phyloP scores from a whole-genome alignment of 2,329 filamentous ascomycete species.

The Canariomyces notabilis region DNA sequence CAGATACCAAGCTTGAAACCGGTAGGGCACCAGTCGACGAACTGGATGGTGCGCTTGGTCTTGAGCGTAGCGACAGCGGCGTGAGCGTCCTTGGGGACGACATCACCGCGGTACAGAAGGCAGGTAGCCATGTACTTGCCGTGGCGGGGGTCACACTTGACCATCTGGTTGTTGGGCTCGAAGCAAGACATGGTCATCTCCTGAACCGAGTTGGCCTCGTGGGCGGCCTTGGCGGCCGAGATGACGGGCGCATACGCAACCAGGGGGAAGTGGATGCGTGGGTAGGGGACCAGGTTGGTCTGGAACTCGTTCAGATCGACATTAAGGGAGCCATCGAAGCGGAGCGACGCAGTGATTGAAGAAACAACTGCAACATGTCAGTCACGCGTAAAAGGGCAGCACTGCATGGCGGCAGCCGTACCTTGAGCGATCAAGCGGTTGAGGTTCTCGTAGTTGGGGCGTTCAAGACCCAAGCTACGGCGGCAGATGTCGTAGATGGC shows the following conservation, averaged over 20 bases:
- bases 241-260: slow-evolving; percentile 94
- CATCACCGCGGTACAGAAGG: slow-evolving; percentile 95
- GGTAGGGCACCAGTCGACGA: slow-evolving; percentile 99
- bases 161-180: slow-evolving; percentile 99
- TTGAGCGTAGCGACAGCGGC: slow-evolving; percentile 90
- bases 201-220: slow-evolving; percentile 96
- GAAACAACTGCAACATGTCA: slow-evolving; percentile 68
- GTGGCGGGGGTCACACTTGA: slow-evolving; percentile 97
- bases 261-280: slow-evolving; percentile 98
- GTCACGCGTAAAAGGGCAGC: slow-evolving; percentile 4
- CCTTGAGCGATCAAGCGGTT: slow-evolving; percentile 98
- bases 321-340: slow-evolving; percentile 97
- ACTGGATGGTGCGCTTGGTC: slow-evolving; percentile 99
- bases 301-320: slow-evolving; percentile 99
- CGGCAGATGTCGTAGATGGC: slow-evolving; percentile 99
- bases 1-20: slow-evolving; percentile 99
- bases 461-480: slow-evolving; percentile 93
- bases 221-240: slow-evolving; percentile 89
- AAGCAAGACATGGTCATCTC: slow-evolving; percentile 99
- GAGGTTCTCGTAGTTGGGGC: slow-evolving; percentile 96
- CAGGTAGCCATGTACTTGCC: slow-evolving; percentile 99
- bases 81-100: slow-evolving; percentile 94
- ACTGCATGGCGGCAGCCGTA: slow-evolving; percentile 40
- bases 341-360: slow-evolving; percentile 95
- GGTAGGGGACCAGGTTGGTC: slow-evolving; percentile 98